Conservation (phyloP, 495 filamentous ascomycete species). For the Hypoxylon fragiforme region DNA sequence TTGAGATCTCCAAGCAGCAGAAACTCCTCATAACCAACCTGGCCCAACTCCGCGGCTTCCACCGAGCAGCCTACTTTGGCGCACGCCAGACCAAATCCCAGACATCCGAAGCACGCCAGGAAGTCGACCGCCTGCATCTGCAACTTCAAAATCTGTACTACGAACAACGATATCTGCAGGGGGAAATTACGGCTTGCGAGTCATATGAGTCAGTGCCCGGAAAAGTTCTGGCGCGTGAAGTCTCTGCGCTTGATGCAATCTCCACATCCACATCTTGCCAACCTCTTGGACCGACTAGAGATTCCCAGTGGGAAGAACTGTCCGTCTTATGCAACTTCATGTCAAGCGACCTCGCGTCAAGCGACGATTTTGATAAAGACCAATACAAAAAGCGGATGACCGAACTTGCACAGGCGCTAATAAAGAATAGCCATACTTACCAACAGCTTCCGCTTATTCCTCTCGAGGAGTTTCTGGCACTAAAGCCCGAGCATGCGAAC, state of each 20-base stretch:
- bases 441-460: constrained; percentile 81
- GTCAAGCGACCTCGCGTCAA: neutral
- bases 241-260: neutral
- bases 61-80: constrained; percentile 76
- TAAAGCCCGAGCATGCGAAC: constrained; percentile 73
- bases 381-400: constrained; percentile 3
- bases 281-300: neutral
- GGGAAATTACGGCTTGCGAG: constrained; percentile 89
- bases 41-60: constrained; percentile 77
- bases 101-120: constrained; percentile 84
- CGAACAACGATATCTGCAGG: constrained; percentile 85
- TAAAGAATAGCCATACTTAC: constrained; percentile 74
- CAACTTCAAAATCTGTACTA: constrained; percentile 96
- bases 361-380: neutral
- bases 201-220: constrained; percentile 78
- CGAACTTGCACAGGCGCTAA: constrained; percentile 31
- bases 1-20: constrained; percentile 73
- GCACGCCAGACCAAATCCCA: constrained; percentile 84
- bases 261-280: neutral
- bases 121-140: constrained; percentile 89
- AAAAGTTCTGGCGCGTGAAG: neutral
- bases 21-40: constrained; percentile 79
- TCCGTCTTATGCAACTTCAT: too few species aligned
- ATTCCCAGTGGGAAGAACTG: neutral
- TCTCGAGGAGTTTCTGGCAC: constrained; percentile 75